These are phyloP conservation scores for Fraxinus cuspidata DNA, from an alignment of 257 asterid genomes.

Conservation along the genomic window DNA sequence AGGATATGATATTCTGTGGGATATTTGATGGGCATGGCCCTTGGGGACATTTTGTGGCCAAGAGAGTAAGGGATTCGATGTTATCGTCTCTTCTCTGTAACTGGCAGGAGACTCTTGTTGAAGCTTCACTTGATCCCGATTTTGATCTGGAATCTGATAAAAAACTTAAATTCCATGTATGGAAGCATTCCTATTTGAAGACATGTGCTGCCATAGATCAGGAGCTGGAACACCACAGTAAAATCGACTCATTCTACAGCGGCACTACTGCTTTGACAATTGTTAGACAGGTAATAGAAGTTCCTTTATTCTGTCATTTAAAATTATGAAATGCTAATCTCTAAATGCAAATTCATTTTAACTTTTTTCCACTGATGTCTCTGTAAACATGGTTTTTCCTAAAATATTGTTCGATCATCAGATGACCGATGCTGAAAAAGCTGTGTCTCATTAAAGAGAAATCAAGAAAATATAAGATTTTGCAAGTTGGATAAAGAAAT, in stretches of 20 bases:
- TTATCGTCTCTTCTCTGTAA: constrained; percentile 63
- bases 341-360: background rate
- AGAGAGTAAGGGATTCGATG: constrained; percentile 77
- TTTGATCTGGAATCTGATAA: constrained; percentile 52
- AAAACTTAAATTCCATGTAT: constrained; percentile 58
- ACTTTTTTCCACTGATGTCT: no score
- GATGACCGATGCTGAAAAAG: background rate
- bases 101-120: constrained; percentile 76
- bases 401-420: no score
- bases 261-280: constrained; percentile 88
- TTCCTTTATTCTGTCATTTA: background rate
- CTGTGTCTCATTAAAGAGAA: background rate
- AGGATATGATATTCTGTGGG: constrained; percentile 92
- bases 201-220: constrained; percentile 87
- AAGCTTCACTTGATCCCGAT: constrained; percentile 60
- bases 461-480: background rate
- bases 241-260: constrained; percentile 73
- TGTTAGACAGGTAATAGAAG: constrained; percentile 70
- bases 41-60: constrained; percentile 95
- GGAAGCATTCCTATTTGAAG: constrained; percentile 84
- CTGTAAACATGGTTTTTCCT: background rate
- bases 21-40: constrained; percentile 96
- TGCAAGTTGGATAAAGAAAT: background rate
- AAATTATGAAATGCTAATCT: constrained; percentile 6
- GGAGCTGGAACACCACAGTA: constrained; percentile 67